These are phyloP conservation scores for Eucalyptus pauciflora DNA, from an alignment of 345 rosid species.

Conservation along the genomic window DNA sequence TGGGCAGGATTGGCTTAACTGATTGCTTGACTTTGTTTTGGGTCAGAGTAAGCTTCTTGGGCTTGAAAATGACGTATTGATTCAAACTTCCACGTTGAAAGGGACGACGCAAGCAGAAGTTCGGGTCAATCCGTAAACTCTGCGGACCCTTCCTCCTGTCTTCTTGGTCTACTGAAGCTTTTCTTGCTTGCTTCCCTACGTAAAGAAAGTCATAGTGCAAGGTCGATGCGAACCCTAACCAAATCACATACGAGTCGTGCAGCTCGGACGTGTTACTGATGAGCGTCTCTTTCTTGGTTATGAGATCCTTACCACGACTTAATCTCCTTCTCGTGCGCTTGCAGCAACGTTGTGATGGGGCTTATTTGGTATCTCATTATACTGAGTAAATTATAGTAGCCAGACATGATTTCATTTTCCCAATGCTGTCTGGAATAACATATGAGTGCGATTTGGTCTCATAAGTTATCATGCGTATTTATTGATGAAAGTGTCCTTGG, in stretches of 20 bases:
- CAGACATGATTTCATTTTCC: neutral
- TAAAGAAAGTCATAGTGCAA: neutral
- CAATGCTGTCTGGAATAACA: neutral
- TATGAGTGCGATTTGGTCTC: neutral
- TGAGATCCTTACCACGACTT: neutral
- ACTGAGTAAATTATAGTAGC: neutral
- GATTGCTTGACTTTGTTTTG: neutral
- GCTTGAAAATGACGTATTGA: neutral
- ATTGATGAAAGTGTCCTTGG: neutral
- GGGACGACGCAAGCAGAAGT: neutral
- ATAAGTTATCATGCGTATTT: neutral
- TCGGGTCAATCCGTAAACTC: neutral
- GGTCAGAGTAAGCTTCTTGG: neutral
- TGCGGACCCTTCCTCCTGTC: neutral
- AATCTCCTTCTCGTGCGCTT: neutral
- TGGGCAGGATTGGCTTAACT: neutral
- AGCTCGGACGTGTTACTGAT: fast-evolving
- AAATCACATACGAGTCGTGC: neutral
- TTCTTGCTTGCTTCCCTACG: neutral
- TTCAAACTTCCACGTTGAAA: neutral
- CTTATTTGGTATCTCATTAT: neutral
- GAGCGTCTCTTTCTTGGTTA: neutral
- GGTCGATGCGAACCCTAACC: neutral
- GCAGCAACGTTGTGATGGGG: neutral
- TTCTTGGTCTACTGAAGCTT: neutral